These are phyloP conservation scores for Gracilaria domingensis DNA, from an alignment of 23 red algal genomes.

Conservation along the genomic window DNA sequence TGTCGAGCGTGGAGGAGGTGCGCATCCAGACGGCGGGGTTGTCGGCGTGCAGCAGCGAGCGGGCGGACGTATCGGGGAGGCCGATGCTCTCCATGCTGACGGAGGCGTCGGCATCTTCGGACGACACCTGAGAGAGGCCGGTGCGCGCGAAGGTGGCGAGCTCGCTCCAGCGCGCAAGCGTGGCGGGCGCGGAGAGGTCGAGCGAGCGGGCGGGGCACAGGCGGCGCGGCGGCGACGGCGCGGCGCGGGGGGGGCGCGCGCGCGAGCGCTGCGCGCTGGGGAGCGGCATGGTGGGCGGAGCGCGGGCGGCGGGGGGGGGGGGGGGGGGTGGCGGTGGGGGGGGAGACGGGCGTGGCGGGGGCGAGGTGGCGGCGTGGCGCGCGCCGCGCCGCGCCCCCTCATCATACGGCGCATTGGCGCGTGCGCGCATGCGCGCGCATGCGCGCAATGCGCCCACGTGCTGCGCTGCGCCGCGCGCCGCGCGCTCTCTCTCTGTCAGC, in stretches of 20 bases:
- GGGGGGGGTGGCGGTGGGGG: not conserved
- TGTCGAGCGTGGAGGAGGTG: conserved; percentile 2
- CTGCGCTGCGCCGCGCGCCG: not conserved
- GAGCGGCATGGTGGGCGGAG: not conserved
- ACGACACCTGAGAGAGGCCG: conserved; percentile 28
- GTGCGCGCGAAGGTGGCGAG: conserved; percentile 6
- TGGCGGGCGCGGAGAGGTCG: conserved; percentile 31
- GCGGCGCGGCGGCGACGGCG: not conserved
- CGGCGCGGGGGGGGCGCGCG: conserved; percentile 12
- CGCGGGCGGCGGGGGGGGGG: not conserved
- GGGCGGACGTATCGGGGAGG: not conserved
- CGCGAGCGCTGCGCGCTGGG: not conserved
- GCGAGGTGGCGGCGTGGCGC: not conserved
- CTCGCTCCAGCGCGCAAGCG: conserved; percentile 38
- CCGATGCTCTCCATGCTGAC: conserved; percentile 40
- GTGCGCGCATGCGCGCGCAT: not conserved
- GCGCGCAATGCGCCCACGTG: not conserved
- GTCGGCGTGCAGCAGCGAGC: not conserved
- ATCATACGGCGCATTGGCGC: not conserved
- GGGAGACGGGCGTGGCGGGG: not conserved
- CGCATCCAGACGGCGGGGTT: conserved; percentile 24
- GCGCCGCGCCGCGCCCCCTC: too few species aligned
- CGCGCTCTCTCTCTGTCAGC: not conserved
- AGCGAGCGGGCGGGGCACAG: conserved; percentile 21
- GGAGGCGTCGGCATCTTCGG: conserved; percentile 25